A percentile compares a stretch with the other conserved stretches of the same genome.
Conservation (phyloP, 1,139 yeast genomes). For the Pichia sp. region DNA sequence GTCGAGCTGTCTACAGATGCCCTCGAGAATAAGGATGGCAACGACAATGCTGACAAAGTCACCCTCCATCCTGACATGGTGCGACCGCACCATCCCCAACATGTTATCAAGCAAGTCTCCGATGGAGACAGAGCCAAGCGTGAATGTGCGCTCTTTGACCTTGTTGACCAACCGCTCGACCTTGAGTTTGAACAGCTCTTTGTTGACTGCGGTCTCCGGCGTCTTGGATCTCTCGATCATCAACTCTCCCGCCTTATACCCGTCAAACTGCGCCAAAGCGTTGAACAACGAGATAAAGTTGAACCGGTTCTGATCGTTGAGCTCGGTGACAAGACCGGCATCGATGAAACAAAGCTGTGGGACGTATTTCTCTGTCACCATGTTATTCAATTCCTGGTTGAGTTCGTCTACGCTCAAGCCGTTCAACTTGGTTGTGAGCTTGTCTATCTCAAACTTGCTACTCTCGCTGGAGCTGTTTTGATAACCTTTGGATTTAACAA, state of each 20-base stretch:
- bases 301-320: constrained; percentile 68
- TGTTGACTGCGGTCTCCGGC: constrained; percentile 84
- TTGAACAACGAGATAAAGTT: constrained; percentile 88
- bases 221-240: constrained; percentile 94
- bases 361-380: constrained; percentile 61
- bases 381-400: constrained; percentile 43
- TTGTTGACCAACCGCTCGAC: constrained; percentile 78
- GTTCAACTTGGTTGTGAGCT: constrained; percentile 46
- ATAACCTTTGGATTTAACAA: constrained; percentile 30
- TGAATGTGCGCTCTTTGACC: constrained; percentile 83
- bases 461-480: neutral
- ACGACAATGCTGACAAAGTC: constrained; percentile 92
- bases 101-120: constrained; percentile 89
- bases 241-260: constrained; percentile 88
- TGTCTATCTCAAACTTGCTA: constrained; percentile 35
- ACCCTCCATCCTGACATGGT: constrained; percentile 97
- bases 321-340: constrained; percentile 88
- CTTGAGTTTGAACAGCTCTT: constrained; percentile 80
- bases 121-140: constrained; percentile 85
- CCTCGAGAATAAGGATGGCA: constrained; percentile 84
- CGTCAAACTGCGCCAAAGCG: constrained; percentile 87
- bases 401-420: constrained; percentile 41
- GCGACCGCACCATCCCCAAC: constrained; percentile 83
- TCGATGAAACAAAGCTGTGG: constrained; percentile 91
- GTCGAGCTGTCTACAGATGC: constrained; percentile 90